A percentile compares a stretch with the other conserved stretches of the same genome.
Evolutionary conservation across 495 filamentous ascomycete species (phyloP).

Genomic region (Lasiosphaeria miniovina): DNA sequence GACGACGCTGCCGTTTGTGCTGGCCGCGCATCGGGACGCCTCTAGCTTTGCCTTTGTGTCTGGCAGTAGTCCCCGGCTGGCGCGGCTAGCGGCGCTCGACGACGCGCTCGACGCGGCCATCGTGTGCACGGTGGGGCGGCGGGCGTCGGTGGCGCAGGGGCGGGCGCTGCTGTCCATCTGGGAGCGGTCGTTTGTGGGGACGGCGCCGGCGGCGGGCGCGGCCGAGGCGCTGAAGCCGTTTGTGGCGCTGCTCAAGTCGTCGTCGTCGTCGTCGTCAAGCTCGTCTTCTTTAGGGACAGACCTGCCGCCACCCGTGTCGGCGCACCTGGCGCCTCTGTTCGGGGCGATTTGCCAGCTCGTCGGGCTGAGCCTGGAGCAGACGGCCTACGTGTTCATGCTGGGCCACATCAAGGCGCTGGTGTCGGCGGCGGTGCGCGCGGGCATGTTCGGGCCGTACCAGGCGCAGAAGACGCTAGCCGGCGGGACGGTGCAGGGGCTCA

Average conservation of each 20-base stretch:
- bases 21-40: constrained; percentile 69
- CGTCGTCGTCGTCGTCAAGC: constrained; percentile 8
- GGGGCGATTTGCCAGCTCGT: constrained; percentile 66
- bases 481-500: constrained; percentile 55
- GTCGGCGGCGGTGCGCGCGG: constrained; percentile 83
- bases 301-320: constrained; percentile 42
- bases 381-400: constrained; percentile 82
- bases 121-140: constrained; percentile 80
- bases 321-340: constrained; percentile 79
- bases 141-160: constrained; percentile 82
- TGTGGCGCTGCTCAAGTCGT: constrained; percentile 29
- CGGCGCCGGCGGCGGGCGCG: constrained; percentile 4
- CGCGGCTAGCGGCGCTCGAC: constrained; percentile 59
- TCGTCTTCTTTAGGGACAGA: not conserved
- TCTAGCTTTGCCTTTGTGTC: constrained; percentile 9
- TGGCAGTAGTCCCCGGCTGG: too few species aligned
- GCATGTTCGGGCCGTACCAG: constrained; percentile 90
- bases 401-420: constrained; percentile 85
- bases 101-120: constrained; percentile 83
- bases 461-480: constrained; percentile 77
- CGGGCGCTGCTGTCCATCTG: constrained; percentile 83
- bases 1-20: constrained; percentile 79
- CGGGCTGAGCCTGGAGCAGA: constrained; percentile 57
- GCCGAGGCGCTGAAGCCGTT: constrained; percentile 32
- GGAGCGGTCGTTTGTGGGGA: constrained; percentile 64